Conservation (phyloP, 371 early-diverging fungal genomes). For the Zychaea mexicana region DNA sequence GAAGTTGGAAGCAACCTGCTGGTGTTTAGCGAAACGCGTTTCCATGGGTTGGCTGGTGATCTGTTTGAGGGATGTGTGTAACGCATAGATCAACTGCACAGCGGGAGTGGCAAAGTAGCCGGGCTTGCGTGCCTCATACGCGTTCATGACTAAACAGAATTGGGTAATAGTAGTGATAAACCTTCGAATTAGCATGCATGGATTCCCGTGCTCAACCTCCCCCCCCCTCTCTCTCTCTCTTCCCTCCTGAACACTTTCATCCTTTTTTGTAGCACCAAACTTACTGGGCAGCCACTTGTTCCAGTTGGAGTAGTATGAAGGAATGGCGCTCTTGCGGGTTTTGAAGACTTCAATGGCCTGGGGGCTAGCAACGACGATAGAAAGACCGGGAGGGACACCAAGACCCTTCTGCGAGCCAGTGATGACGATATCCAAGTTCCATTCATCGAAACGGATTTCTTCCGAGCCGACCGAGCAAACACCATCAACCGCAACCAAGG, state of each 20-base stretch:
- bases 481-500: slow-evolving; percentile 93
- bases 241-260: background rate
- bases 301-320: slow-evolving; percentile 82
- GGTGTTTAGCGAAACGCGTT: slow-evolving; percentile 71
- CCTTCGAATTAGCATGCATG: too few species aligned
- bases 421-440: slow-evolving; percentile 88
- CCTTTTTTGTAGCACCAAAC: too few species aligned
- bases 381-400: slow-evolving; percentile 88
- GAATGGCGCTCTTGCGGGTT: slow-evolving; percentile 71
- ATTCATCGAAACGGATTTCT: slow-evolving; percentile 89
- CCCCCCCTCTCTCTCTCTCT: background rate
- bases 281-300: slow-evolving; percentile 85
- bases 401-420: slow-evolving; percentile 97
- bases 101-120: slow-evolving; percentile 98
- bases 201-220: background rate
- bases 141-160: slow-evolving; percentile 93
- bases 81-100: slow-evolving; percentile 91
- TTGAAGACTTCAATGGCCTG: slow-evolving; percentile 72
- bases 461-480: slow-evolving; percentile 97
- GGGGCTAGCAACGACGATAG: slow-evolving; percentile 81
- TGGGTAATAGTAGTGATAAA: too few species aligned
- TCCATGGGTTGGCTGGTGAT: slow-evolving; percentile 73
- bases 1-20: slow-evolving; percentile 71
- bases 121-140: slow-evolving; percentile 90
- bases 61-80: slow-evolving; percentile 83